Base-by-base conservation (phyloP, 345 rosid species). In the Rhodamnia rubescens region DNA sequence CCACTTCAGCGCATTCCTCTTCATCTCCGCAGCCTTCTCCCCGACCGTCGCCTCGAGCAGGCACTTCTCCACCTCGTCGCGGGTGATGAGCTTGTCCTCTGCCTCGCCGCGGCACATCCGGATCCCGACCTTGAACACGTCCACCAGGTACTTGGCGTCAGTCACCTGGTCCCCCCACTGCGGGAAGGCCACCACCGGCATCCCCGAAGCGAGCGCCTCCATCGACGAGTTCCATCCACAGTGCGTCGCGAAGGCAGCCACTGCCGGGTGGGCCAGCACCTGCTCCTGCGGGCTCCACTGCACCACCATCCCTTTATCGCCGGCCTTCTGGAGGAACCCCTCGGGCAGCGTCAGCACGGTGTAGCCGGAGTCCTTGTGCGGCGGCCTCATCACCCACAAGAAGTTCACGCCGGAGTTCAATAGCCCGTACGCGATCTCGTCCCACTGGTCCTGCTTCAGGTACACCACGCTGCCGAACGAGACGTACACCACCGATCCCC, bases 151-250 rank as follows among this genome's bases (percentile, higher is more conserved):
- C 80, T 91, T 90, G 2, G 99, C 95, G 74, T 96, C 86, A 0
- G 98, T 94, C 32, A 93, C 97, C 85, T 95, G 98, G 89, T 96
- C 99, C 6, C 97, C 96, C 98, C 97, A 96, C 42, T 92, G 98
- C 7, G 98, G 98, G 59, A 91, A 94, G 18, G 94, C 93, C 42
- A 95, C 86, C 53, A 96, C 89, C 0, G 98, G 97, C 86, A 92
- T 86, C 7, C 98, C 98, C 0, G 90, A 87, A 3, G 97, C 85
- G 24, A 96, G 82, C 22, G 98, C 90, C 86, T 96, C 99, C 91
- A 95, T 89, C 1, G 97, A 88, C 7, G 98, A 96, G 90, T 95
- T 95, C 99, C 99, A 96, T 9, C 99, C 99, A 51, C 99, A 95
- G 64, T 96, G 99, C 1, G 97, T 93, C 27, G 94, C 90, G 75